Conservation (phyloP, 2,329 filamentous ascomycete genomes). For the Claviceps sorghi region DNA sequence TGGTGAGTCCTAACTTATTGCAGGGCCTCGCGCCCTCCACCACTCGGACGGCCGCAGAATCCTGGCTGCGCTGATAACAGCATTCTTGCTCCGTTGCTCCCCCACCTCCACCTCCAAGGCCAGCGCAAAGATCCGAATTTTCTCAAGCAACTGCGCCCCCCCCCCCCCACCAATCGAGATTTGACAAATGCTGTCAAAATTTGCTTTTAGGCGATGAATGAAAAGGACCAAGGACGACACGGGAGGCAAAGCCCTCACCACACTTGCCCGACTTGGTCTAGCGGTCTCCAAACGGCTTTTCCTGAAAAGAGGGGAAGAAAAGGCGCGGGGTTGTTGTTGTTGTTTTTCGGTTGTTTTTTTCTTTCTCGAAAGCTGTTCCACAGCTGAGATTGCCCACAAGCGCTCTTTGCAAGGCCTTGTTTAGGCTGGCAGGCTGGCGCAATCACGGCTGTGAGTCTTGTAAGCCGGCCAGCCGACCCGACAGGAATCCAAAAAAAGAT, state of each 20-base stretch:
- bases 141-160: neutral
- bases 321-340: no score
- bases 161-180: neutral
- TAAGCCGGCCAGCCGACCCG: no score
- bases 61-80: conserved; percentile 3
- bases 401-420: neutral
- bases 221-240: neutral
- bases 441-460: no score
- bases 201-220: neutral
- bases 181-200: neutral
- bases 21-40: neutral
- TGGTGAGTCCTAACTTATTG: neutral
- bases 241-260: neutral
- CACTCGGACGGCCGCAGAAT: neutral
- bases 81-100: neutral
- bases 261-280: conserved; percentile 4
- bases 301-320: no score
- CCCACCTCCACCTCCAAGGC: neutral
- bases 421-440: neutral
- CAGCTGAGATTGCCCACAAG: neutral
- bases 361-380: neutral
- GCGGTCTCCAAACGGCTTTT: no score
- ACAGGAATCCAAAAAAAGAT: neutral
- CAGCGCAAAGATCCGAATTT: neutral
- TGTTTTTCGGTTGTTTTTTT: no score